Base-by-base conservation (phyloP, 2,329 filamentous ascomycete genomes). In the Diaporthe citriasiana region DNA sequence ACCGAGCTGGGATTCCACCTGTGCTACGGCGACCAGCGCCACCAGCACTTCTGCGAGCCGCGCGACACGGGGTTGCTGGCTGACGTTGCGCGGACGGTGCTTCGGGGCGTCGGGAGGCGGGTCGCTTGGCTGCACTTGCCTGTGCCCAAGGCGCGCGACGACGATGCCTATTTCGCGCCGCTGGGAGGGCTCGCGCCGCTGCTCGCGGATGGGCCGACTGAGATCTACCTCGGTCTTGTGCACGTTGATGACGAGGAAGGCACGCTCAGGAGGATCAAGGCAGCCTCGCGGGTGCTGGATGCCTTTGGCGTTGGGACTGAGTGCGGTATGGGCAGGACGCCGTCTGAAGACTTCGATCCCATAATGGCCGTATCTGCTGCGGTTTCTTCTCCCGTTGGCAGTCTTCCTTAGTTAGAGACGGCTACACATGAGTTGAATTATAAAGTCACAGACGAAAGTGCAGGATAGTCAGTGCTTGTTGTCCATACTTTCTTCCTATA, bases 111-210 rank as follows among this genome's bases (percentile, higher is more conserved):
- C 33, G 45, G 65, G 47, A 51, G 65, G 30, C 65, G 30, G 47
- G 33, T 69, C 22, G 33, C 22, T 13, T 69, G 65, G 65, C 15
- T 69, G 19, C 47, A 69, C 47, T 4, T 69, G 47, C 65, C 65
- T 40, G 65, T 69, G 47, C 47, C 65, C n/a, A 69, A 55, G 65
- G n/a, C 25, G 22, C 65, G 65, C 22, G 65, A 38, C n/a, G 65
- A 69, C 22, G 65, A 38, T 25, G 65, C 65, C 15, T 55, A 69
- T 30, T 69, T 51, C 33, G 45, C 47, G 33, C 47, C 47, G 33
- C 47, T 69, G 33, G 33, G 8, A 15, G 65, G 47, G 33, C 47
- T 69, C 17, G 38, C 40, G 15, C 15, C 47, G 35, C 15, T 19
- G 0, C 17, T 63, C 7, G 35, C n/a, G 45, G 50, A 69, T 6